A percentile compares a stretch with the other conserved stretches of the same genome.
Evolutionary conservation across 202 grass and related monocot species (phyloP).

Genomic region (Elaeis oleifera): DNA sequence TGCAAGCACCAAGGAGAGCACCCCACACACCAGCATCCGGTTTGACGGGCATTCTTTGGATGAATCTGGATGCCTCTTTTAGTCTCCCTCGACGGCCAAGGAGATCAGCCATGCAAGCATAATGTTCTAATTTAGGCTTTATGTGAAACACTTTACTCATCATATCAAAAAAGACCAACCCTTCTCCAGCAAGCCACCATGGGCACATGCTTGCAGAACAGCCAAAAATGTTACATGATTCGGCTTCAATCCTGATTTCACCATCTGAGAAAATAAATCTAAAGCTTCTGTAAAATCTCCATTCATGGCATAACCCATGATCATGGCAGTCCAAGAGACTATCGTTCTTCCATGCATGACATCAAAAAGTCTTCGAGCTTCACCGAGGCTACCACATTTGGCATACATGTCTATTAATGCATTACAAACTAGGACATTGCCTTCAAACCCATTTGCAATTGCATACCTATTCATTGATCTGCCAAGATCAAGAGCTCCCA

Average conservation of each 20-base stretch:
- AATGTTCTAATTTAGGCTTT: slow-evolving; percentile 25
- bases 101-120: slow-evolving; percentile 44
- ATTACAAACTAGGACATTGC: slow-evolving; percentile 21
- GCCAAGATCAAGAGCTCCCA: slow-evolving; percentile 1
- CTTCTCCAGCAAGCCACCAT: slow-evolving; percentile 31
- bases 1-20: slow-evolving; percentile 29
- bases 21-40: slow-evolving; percentile 25
- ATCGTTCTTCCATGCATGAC: slow-evolving; percentile 19
- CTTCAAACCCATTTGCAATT: slow-evolving; percentile 17
- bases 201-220: slow-evolving; percentile 36
- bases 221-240: slow-evolving; percentile 37
- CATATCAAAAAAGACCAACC: slow-evolving; percentile 24
- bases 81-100: slow-evolving; percentile 31
- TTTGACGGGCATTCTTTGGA: slow-evolving; percentile 25
- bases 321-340: slow-evolving; percentile 33
- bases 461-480: slow-evolving; percentile 4
- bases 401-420: slow-evolving; percentile 41
- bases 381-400: slow-evolving; percentile 35
- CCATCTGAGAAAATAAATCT: slow-evolving; percentile 25
- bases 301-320: slow-evolving; percentile 43
- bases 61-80: slow-evolving; percentile 29
- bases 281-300: slow-evolving; percentile 23
- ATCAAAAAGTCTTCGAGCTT: slow-evolving; percentile 21
- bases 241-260: slow-evolving; percentile 3
- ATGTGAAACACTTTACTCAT: slow-evolving; percentile 20